These are phyloP conservation scores for Hemerocallis citrina DNA, from an alignment of 106 monocot species.

Conservation along the genomic window DNA sequence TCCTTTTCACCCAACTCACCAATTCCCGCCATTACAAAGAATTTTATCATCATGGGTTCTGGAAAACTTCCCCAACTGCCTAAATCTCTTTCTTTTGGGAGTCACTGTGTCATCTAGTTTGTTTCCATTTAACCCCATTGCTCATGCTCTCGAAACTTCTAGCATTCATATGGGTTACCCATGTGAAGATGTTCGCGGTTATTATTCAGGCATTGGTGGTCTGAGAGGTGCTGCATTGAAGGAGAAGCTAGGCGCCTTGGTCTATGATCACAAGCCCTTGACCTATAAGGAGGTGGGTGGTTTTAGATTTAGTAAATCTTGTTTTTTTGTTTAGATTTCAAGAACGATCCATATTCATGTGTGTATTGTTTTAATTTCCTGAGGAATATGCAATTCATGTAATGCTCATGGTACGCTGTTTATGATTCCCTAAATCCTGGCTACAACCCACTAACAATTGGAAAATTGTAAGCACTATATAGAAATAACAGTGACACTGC, in stretches of 20 bases:
- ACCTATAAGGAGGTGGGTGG: slow-evolving; percentile 7
- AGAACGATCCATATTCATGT: too few species aligned
- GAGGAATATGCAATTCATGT: too few species aligned
- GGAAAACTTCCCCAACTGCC: too few species aligned
- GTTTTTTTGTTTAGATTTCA: too few species aligned
- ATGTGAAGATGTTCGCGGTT: slow-evolving; percentile 7
- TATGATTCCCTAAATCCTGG: not conserved
- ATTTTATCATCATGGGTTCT: too few species aligned
- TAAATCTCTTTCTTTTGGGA: slow-evolving; percentile 1
- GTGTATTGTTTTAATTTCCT: not conserved
- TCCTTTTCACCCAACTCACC: too few species aligned
- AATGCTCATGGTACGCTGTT: not conserved
- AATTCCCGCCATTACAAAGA: too few species aligned
- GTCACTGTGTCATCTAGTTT: slow-evolving; percentile 4
- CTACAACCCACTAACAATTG: not conserved
- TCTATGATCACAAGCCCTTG: slow-evolving; percentile 5
- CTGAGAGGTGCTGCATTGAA: slow-evolving; percentile 4
- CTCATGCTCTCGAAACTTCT: not conserved
- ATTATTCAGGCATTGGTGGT: slow-evolving; percentile 10
- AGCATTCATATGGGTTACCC: not conserved
- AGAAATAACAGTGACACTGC: too few species aligned
- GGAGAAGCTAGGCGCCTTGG: slow-evolving; percentile 5
- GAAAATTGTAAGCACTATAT: too few species aligned
- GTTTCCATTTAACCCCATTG: not conserved
- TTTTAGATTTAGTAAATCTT: not conserved